A percentile compares a stretch with the other conserved stretches of the same genome.
These are phyloP conservation scores for Diaporthe caulivora DNA, from an alignment of 2,329 filamentous ascomycete genomes.

Conservation along the genomic window DNA sequence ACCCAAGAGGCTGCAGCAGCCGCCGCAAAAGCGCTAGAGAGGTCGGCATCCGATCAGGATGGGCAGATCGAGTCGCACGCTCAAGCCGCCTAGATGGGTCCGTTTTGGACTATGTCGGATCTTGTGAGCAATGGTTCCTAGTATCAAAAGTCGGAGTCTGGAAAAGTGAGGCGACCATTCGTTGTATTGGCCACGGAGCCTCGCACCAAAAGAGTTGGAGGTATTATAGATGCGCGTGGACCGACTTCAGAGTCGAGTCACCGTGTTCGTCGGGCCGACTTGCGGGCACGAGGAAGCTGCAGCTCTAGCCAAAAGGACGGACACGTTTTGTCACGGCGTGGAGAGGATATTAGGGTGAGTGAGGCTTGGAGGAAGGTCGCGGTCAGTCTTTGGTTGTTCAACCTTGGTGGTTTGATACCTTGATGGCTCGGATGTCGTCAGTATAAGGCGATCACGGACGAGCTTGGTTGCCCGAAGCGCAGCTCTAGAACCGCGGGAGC, in stretches of 20 bases:
- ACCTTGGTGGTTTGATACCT: background rate
- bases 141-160: background rate
- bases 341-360: background rate
- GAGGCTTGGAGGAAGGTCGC: background rate
- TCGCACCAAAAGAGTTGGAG: background rate
- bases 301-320: background rate
- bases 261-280: background rate
- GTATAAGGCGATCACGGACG: slow-evolving; percentile 15
- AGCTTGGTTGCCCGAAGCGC: slow-evolving; percentile 2
- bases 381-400: background rate
- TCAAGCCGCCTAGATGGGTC: background rate
- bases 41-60: background rate
- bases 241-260: background rate
- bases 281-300: background rate
- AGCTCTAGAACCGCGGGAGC: background rate
- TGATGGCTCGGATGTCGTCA: slow-evolving; percentile 17
- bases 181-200: background rate
- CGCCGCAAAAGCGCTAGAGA: background rate
- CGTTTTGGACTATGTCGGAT: background rate
- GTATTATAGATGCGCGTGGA: background rate
- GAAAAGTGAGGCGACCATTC: background rate
- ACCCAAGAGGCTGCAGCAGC: slow-evolving; percentile 2
- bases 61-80: background rate
- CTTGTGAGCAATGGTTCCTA: background rate
- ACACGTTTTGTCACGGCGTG: background rate